phyloP scores from a whole-genome alignment of 2,329 filamentous ascomycete genomes.

The Byssochlamys sp. region DNA sequence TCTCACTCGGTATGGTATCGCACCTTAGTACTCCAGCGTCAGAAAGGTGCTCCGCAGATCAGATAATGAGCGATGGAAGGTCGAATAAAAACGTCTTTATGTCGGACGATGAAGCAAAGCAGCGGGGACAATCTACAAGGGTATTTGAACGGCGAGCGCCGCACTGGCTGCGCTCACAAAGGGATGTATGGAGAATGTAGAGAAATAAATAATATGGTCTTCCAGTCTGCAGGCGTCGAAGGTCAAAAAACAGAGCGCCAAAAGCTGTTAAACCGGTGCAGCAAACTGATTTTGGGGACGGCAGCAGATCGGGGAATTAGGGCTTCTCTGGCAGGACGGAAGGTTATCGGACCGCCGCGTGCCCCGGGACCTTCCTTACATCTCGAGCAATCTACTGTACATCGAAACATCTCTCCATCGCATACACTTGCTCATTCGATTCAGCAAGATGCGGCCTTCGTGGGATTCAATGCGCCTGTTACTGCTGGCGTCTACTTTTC shows the following conservation, averaged over 20 bases:
- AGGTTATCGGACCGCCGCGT: slow-evolving; percentile 20
- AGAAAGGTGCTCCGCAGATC: not conserved
- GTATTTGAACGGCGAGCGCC: not conserved
- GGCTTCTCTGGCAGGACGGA: slow-evolving; percentile 21
- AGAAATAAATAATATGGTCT: not conserved
- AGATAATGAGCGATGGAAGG: not conserved
- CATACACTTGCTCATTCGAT: slow-evolving; percentile 5
- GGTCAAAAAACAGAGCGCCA: not conserved
- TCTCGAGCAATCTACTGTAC: not conserved
- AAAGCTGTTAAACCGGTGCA: not conserved
- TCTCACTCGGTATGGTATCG: not conserved
- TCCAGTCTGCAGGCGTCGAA: not conserved
- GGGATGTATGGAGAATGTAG: slow-evolving; percentile 1
- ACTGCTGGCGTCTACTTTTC: slow-evolving; percentile 26
- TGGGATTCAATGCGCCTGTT: slow-evolving; percentile 25
- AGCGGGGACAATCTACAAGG: not conserved
- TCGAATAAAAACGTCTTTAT: slow-evolving; percentile 7
- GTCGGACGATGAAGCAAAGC: slow-evolving; percentile 6
- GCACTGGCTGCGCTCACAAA: not conserved
- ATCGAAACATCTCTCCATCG: slow-evolving; percentile 3
- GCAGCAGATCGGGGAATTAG: slow-evolving; percentile 24
- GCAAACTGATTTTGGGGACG: not conserved
- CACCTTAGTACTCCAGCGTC: not conserved
- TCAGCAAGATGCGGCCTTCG: slow-evolving; percentile 27
- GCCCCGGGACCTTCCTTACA: slow-evolving; percentile 14